phyloP scores from a whole-genome alignment of 2,329 filamentous ascomycete genomes.

The Ophiognomonia clavigignenti-juglandacearum region DNA sequence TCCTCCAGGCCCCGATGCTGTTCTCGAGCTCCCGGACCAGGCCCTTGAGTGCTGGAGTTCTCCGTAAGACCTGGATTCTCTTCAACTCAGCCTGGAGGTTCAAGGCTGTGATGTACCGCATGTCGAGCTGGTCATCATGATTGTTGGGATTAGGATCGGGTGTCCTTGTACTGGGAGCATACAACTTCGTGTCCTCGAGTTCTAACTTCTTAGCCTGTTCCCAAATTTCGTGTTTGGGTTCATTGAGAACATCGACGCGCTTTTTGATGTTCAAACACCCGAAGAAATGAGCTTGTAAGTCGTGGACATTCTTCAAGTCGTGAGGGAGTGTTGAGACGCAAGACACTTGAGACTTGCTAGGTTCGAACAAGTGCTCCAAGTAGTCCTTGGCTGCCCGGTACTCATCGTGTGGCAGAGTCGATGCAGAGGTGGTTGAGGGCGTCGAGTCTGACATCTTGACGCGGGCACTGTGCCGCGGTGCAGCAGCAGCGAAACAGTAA shows the following conservation, averaged over 20 bases:
- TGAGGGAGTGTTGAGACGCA: conserved; percentile 4
- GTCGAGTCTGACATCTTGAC: too few relatives aligned
- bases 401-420: neutral
- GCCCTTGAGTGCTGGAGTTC: conserved; percentile 4
- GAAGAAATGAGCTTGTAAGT: conserved; percentile 9
- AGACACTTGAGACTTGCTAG: neutral
- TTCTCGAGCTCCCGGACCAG: conserved; percentile 1
- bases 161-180: neutral
- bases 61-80: conserved; percentile 4
- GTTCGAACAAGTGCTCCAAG: neutral
- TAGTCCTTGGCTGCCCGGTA: conserved; percentile 1
- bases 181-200: neutral
- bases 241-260: conserved; percentile 2
- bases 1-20: conserved; percentile 4
- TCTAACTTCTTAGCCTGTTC: neutral
- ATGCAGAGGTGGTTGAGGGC: too few relatives aligned
- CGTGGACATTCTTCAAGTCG: neutral
- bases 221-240: conserved; percentile 2
- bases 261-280: conserved; percentile 4
- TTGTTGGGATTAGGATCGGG: neutral
- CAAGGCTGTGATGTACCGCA: conserved; percentile 10
- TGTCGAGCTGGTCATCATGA: neutral
- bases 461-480: too few relatives aligned
- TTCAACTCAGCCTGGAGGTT: conserved; percentile 8
- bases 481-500: too few relatives aligned